Evolutionary conservation across 1,139 yeast genomes (phyloP).

Genomic region (Hemisphaericaspora xylofermentans): DNA sequence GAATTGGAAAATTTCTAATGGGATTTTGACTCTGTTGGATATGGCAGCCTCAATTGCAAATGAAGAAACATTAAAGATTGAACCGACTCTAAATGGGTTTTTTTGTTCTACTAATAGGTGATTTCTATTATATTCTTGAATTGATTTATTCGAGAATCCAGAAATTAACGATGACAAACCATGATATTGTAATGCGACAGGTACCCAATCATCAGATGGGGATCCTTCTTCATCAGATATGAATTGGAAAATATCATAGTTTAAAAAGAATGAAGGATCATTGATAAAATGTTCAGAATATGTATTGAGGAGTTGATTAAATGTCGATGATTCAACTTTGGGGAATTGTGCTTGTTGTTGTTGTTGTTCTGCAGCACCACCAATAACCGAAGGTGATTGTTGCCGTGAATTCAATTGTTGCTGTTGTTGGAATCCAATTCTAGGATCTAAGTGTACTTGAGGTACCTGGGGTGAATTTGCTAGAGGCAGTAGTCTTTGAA

Average conservation of each 20-base stretch:
- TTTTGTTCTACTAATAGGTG: slow-evolving; percentile 9
- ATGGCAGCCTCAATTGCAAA: slow-evolving; percentile 21
- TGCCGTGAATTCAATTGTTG: slow-evolving; percentile 4
- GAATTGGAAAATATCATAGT: slow-evolving; percentile 20
- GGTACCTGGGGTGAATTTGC: not conserved
- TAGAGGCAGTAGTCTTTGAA: not conserved
- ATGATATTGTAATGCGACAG: slow-evolving; percentile 24
- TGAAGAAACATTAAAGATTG: slow-evolving; percentile 24
- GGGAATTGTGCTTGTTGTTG: too few relatives aligned
- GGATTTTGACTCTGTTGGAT: slow-evolving; percentile 13
- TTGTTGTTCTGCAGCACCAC: too few relatives aligned
- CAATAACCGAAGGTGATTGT: slow-evolving; percentile 5
- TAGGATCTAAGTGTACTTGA: not conserved
- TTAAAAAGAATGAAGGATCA: slow-evolving; percentile 20
- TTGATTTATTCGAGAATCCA: slow-evolving; percentile 20
- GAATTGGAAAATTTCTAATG: slow-evolving; percentile 20
- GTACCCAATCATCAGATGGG: slow-evolving; percentile 16
- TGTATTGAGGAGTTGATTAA: slow-evolving; percentile 6
- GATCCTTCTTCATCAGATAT: slow-evolving; percentile 19
- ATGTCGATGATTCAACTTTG: not conserved
- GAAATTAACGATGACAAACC: slow-evolving; percentile 24
- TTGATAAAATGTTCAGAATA: slow-evolving; percentile 10
- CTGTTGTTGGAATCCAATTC: not conserved
- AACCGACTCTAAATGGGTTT: slow-evolving; percentile 25
- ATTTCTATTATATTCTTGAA: slow-evolving; percentile 13